Evolutionary conservation across 768 basidiomycete genomes (phyloP).

Genomic region (Lactarius hengduanensis): DNA sequence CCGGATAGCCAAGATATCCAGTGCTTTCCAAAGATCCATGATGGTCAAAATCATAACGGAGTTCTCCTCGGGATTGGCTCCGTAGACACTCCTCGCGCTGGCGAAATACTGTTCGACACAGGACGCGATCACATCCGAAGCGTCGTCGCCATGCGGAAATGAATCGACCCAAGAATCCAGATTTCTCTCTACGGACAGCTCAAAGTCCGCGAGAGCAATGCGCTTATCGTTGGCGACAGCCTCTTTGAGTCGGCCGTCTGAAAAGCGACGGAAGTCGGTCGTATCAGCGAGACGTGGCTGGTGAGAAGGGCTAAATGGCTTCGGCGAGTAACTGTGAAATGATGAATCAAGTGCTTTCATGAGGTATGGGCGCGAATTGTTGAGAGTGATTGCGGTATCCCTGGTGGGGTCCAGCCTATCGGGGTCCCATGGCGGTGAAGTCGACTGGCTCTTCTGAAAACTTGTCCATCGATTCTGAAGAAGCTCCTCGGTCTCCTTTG

Average conservation of each 20-base stretch:
- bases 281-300: not conserved
- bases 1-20: not conserved
- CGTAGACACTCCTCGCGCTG: not conserved
- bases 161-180: not conserved
- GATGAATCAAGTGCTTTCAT: not conserved
- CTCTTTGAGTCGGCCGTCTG: not conserved
- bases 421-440: not conserved
- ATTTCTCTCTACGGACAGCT: not conserved
- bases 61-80: constrained; percentile 11
- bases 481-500: not conserved
- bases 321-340: not conserved
- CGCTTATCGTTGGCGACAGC: not conserved
- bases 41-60: constrained; percentile 30
- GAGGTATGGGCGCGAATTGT: constrained; percentile 1
- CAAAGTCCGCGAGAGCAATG: not conserved
- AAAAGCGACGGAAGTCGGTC: not conserved
- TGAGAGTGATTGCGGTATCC: constrained; percentile 4
- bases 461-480: not conserved
- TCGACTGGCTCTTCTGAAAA: not conserved
- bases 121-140: not conserved
- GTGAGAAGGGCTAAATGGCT: not conserved
- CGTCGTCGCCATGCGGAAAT: not conserved
- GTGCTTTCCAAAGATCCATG: constrained; percentile 47
- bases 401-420: not conserved
- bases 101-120: constrained; percentile 12